A percentile compares a stretch with the other conserved stretches of the same genome.
Evolutionary conservation across 1,284 basidiomycete species (phyloP).

Genomic region (Boletus smithii): DNA sequence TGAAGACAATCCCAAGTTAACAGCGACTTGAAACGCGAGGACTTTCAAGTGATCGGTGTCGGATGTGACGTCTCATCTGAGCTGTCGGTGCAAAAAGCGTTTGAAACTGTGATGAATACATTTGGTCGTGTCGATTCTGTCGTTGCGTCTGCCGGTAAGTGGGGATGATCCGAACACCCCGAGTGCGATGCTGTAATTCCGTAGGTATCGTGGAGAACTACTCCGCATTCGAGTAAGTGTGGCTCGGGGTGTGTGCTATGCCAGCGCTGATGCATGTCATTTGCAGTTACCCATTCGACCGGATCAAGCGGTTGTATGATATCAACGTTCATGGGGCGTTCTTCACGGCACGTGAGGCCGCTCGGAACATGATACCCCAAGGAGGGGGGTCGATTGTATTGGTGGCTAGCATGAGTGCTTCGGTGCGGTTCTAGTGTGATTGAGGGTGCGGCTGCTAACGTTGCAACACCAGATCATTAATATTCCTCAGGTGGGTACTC

Average conservation of each 20-base stretch:
- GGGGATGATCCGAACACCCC: conserved; percentile 8
- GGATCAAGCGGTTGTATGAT: conserved; percentile 80
- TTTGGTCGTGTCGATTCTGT: conserved; percentile 86
- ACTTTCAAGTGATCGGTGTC: conserved; percentile 72
- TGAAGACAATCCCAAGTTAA: conserved; percentile 50
- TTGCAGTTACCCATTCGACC: conserved; percentile 76
- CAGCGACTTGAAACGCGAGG: conserved; percentile 55
- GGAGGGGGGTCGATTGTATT: conserved; percentile 83
- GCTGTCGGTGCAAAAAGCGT: conserved; percentile 71
- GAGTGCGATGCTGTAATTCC: conserved; percentile 4
- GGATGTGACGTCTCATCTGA: conserved; percentile 91
- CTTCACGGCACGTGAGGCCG: conserved; percentile 92
- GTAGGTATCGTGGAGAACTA: conserved; percentile 90
- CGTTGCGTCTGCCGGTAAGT: conserved; percentile 83
- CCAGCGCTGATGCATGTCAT: conserved; percentile 4
- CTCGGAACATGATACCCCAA: conserved; percentile 73
- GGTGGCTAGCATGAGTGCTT: conserved; percentile 86
- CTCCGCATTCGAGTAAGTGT: conserved; percentile 72
- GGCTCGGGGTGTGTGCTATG: background rate
- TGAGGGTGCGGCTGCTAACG: conserved; percentile 11
- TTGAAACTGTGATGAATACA: conserved; percentile 58
- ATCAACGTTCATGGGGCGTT: conserved; percentile 93
- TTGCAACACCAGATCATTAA: conserved; percentile 67
- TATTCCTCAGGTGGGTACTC: conserved; percentile 61
- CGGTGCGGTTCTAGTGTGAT: conserved; percentile 19